Base-by-base conservation (phyloP, 805 yeast species). In the Cyberlindnera japonica region DNA sequence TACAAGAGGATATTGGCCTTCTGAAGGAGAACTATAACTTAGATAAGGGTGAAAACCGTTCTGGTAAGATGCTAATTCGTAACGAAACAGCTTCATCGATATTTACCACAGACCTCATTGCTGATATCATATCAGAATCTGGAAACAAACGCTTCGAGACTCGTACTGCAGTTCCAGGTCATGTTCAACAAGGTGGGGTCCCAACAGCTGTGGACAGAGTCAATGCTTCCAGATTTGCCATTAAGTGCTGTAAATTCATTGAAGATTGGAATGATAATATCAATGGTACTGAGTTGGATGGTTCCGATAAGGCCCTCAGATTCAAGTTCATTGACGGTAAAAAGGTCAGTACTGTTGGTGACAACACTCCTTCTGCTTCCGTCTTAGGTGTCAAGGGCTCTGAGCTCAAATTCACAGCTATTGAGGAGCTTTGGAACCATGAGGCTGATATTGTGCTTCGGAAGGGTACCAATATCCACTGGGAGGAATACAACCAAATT, bases 111-210 rank as follows among this genome's bases (percentile, higher is more conserved):
- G 77, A 81, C 38, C 71, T 79, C 20, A 71, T 85, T 54, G 83
- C 91, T n/a, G 78, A 80, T 27, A 81, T 85, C 41, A 69, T 70
- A 39, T 72, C 74, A 43, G 82, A 77, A 49, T 79, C 79, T 45
- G 75, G 81, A 21, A 65, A 72, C 16, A 81, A 83, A 24, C 71
- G 77, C 53, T 85, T 82, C 50, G 91, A 84, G 53, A 79, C 87
- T 17, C 79, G 81, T 60, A 78, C 90, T 6, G 93, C 93, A 11
- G 71, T 81, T 40, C 95, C 95, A 18, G 93, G 95, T 17, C 95
- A 84, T 58, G 90, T 84, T 23, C 93, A 85, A 65, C 95, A 85
- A 60, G 95, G 95, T 57, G 81, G 80, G 37, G 65, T 77, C 22
- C 93, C 95, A 41, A 75, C 87, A 1, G 75, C 90, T 23, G 81